Evolutionary conservation across 2,329 filamentous ascomycete species (phyloP).

Genomic region (Aschersonia sp.): DNA sequence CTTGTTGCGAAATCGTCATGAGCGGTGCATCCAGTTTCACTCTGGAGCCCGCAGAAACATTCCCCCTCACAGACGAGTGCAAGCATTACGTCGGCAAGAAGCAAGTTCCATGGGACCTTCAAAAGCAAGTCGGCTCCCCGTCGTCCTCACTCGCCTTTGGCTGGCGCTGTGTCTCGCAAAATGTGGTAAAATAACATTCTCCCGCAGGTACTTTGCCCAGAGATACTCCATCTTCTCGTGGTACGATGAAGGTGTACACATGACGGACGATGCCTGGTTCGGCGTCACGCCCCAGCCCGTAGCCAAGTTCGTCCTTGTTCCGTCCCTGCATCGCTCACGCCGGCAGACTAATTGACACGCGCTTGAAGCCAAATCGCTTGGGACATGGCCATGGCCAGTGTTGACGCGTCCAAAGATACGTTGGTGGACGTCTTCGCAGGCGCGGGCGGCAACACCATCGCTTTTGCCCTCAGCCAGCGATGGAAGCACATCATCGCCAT

Average conservation of each 20-base stretch:
- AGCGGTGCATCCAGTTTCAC: conserved; percentile 5
- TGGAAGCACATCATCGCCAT: conserved; percentile 82
- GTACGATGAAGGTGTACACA: conserved; percentile 77
- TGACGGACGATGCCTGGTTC: conserved; percentile 94
- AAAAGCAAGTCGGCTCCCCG: conserved; percentile 47
- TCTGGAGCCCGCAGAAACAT: conserved; percentile 27
- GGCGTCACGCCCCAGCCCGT: conserved; percentile 91
- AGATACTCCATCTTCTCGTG: conserved; percentile 74
- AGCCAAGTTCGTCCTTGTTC: conserved; percentile 42
- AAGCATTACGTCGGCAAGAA: conserved; percentile 59
- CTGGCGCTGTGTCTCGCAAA: neutral
- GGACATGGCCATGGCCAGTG: conserved; percentile 51
- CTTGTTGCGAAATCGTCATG: too few species aligned
- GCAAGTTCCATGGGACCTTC: conserved; percentile 70
- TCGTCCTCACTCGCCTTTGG: neutral
- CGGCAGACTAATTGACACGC: neutral
- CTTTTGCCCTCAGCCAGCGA: conserved; percentile 68
- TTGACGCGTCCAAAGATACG: conserved; percentile 40
- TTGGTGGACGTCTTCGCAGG: conserved; percentile 86
- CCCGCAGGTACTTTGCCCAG: conserved; percentile 71
- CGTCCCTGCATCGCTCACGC: neutral
- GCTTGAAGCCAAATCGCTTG: conserved; percentile 52
- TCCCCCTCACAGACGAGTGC: conserved; percentile 46
- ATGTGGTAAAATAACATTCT: neutral
- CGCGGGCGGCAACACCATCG: conserved; percentile 85